Evolutionary conservation across 768 basidiomycete genomes (phyloP).

Genomic region (Panaeolus cyanescens): DNA sequence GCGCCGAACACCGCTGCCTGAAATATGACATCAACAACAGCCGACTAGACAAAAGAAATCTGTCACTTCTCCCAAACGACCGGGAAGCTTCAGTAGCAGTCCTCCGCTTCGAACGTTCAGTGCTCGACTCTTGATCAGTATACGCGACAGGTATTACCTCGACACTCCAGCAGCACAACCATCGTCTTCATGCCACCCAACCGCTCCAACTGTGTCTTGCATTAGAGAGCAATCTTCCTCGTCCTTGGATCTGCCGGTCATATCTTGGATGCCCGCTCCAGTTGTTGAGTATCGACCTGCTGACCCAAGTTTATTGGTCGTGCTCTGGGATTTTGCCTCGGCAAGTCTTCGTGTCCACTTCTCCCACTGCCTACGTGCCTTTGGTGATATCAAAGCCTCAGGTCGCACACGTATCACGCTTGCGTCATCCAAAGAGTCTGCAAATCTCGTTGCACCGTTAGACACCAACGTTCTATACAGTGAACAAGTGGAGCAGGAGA

Average conservation of each 20-base stretch:
- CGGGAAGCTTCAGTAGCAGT: conserved; percentile 72
- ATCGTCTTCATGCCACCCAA: conserved; percentile 49
- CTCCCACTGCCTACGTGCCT: conserved; percentile 55
- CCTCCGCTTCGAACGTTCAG: conserved; percentile 57
- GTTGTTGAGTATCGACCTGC: background rate
- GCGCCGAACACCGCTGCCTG: conserved; percentile 75
- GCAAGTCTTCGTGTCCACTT: conserved; percentile 56
- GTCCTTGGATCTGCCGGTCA: conserved; percentile 2
- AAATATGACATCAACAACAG: background rate
- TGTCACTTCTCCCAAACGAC: conserved; percentile 73
- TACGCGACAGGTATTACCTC: conserved; percentile 44
- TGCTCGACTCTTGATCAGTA: background rate
- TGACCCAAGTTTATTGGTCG: background rate
- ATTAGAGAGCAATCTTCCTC: conserved; percentile 28
- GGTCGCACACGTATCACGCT: conserved; percentile 32
- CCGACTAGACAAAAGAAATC: background rate
- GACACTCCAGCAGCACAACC: conserved; percentile 74
- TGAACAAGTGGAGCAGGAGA: background rate
- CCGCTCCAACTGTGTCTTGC: conserved; percentile 86
- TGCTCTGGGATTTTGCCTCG: background rate
- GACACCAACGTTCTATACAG: conserved; percentile 57
- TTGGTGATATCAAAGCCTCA: conserved; percentile 49
- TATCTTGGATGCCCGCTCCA: conserved; percentile 1
- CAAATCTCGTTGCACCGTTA: conserved; percentile 62
- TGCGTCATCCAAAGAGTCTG: conserved; percentile 26